A percentile compares a stretch with the other conserved stretches of the same genome.
Evolutionary conservation across 352 stramenopile genomes (phyloP).

Genomic region (Phytopythium kandeliae): DNA sequence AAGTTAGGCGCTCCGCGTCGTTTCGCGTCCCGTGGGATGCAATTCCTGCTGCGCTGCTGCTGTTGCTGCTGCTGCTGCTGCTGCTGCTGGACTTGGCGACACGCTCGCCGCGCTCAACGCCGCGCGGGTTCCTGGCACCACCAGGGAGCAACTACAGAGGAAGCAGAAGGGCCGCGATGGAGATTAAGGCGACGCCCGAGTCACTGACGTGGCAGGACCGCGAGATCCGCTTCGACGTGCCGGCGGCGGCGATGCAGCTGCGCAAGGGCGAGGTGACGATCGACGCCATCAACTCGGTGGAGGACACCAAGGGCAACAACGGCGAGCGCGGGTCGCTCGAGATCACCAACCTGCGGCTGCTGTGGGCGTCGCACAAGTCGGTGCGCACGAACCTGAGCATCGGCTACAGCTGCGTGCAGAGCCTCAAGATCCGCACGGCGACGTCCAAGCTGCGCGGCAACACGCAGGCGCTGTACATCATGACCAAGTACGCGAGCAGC

Average conservation of each 20-base stretch:
- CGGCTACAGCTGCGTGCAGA: constrained; percentile 79
- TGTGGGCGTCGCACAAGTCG: constrained; percentile 89
- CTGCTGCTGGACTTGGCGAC: no score
- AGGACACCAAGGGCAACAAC: constrained; percentile 95
- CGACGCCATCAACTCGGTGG: constrained; percentile 92
- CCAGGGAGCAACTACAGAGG: constrained; percentile 6
- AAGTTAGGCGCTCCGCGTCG: no score
- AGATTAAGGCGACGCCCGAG: constrained; percentile 53
- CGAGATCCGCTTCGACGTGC: constrained; percentile 89
- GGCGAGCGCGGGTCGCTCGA: constrained; percentile 83
- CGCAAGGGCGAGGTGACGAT: constrained; percentile 80
- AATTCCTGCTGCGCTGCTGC: background rate
- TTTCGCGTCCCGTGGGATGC: background rate
- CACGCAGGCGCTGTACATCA: constrained; percentile 90
- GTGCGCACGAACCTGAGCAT: constrained; percentile 84
- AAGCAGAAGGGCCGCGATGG: no score
- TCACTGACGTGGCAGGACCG: constrained; percentile 85
- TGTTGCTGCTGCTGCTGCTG: no score
- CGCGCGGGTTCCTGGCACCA: background rate
- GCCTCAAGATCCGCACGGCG: constrained; percentile 87
- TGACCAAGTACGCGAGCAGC: constrained; percentile 84
- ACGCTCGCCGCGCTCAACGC: no score
- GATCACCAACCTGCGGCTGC: constrained; percentile 90
- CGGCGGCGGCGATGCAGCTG: constrained; percentile 47
- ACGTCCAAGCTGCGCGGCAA: constrained; percentile 87